phyloP scores from a whole-genome alignment of 257 asterid genomes.

The Forsythia viridissima region DNA sequence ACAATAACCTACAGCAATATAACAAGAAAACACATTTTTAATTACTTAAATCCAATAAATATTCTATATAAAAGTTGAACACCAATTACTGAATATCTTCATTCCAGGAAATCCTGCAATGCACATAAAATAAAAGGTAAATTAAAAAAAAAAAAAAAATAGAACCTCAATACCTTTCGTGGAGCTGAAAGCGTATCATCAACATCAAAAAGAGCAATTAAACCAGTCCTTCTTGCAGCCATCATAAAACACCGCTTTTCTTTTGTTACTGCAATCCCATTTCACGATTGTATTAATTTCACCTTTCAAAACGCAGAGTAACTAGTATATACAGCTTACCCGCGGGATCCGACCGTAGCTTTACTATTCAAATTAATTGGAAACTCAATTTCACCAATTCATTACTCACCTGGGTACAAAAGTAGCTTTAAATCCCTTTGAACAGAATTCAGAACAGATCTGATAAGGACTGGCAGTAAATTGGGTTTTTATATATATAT shows the following conservation, averaged over 20 bases:
- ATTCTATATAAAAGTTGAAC: neutral
- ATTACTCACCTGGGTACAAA: conserved; percentile 18
- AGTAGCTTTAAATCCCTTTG: conserved; percentile 14
- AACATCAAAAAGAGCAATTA: conserved; percentile 89
- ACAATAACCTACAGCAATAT: neutral
- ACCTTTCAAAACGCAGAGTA: conserved; percentile 1
- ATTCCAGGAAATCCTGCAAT: conserved; percentile 3
- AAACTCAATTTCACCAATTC: no score
- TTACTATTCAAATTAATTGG: no score
- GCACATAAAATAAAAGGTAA: conserved; percentile 1
- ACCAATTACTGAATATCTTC: conserved; percentile 3
- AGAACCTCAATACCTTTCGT: conserved; percentile 53
- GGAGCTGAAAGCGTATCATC: conserved; percentile 99
- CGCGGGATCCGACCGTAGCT: no score
- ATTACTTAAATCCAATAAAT: conserved; percentile 3
- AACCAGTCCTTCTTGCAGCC: conserved; percentile 68
- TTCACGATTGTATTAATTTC: neutral
- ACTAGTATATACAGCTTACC: no score
- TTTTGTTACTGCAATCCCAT: conserved; percentile 23
- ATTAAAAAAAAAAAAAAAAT: neutral
- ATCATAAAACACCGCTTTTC: conserved; percentile 29
- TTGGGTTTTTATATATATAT: neutral
- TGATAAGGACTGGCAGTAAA: conserved; percentile 16
- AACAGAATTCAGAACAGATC: conserved; percentile 26
- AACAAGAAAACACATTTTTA: neutral